A percentile compares a stretch with the other conserved stretches of the same genome.
Conservation (phyloP, 2,329 filamentous ascomycete genomes). For the Pyricularia grisea region DNA sequence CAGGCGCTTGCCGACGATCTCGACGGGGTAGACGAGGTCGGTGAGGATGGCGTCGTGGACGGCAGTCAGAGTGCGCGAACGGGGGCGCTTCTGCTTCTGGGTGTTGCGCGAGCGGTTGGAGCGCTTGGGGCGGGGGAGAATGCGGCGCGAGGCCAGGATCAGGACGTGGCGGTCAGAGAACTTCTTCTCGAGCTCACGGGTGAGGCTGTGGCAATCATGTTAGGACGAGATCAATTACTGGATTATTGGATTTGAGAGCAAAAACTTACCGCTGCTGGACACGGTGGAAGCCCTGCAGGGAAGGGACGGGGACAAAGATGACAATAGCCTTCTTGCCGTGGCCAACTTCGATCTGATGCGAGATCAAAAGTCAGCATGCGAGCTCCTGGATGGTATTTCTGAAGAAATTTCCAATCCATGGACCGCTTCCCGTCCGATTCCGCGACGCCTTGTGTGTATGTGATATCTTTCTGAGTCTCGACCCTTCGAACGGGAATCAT, state of each 20-base stretch:
- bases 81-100: conserved; percentile 97
- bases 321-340: conserved; percentile 99
- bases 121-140: conserved; percentile 96
- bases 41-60: conserved; percentile 97
- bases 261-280: conserved; percentile 93
- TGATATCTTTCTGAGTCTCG: conserved; percentile 4
- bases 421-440: conserved; percentile 71
- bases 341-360: conserved; percentile 92
- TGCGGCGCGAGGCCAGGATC: conserved; percentile 97
- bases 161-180: conserved; percentile 99
- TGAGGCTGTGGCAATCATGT: conserved; percentile 54
- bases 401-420: conserved; percentile 39
- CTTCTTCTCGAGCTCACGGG: conserved; percentile 99
- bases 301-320: conserved; percentile 99
- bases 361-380: conserved; percentile 66
- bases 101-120: conserved; percentile 92
- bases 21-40: conserved; percentile 98
- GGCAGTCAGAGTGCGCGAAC: conserved; percentile 93
- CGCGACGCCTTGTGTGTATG: conserved; percentile 21
- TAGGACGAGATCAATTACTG: too few species aligned
- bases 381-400: conserved; percentile 50
- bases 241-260: not conserved
- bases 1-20: conserved; percentile 98
- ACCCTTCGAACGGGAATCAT: not conserved
- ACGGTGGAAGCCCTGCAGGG: conserved; percentile 97